A percentile compares a stretch with the other conserved stretches of the same genome.
Conservation (phyloP, 139 green algal genomes). For the Chlamydomonas sp. region DNA sequence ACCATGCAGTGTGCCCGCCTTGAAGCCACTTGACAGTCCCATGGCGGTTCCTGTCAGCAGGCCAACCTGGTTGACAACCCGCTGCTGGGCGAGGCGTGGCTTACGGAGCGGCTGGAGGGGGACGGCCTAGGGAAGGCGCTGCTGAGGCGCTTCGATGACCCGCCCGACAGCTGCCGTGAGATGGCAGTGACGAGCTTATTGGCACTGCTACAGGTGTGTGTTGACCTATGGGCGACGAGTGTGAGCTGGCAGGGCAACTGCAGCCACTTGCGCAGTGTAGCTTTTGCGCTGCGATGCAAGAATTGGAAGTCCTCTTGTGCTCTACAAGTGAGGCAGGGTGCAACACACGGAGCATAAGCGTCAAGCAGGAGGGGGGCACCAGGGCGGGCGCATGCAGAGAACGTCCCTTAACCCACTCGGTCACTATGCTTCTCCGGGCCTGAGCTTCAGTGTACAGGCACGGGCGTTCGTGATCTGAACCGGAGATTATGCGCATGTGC, state of each 20-base stretch:
- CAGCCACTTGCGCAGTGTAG: too few species aligned
- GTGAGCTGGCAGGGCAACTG: background rate
- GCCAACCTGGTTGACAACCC: conserved; percentile 23
- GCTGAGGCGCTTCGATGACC: conserved; percentile 62
- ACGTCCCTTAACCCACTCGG: background rate
- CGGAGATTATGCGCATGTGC: too few species aligned
- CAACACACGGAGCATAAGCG: too few species aligned
- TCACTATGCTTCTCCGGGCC: background rate
- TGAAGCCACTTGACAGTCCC: background rate
- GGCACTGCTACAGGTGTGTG: conserved; percentile 35
- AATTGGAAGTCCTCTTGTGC: too few species aligned
- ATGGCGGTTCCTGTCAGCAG: background rate
- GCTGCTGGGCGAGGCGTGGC: background rate
- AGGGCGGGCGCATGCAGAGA: background rate
- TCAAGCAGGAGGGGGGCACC: too few species aligned
- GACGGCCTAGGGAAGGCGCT: conserved; percentile 58
- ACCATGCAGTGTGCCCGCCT: background rate
- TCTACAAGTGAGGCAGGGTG: too few species aligned
- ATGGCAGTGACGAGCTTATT: conserved; percentile 45
- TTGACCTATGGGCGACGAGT: background rate
- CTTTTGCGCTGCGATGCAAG: too few species aligned
- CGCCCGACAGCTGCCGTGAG: conserved; percentile 46
- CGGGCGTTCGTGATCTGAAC: too few species aligned
- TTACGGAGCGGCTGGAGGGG: conserved; percentile 12
- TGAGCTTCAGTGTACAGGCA: background rate